Base-by-base conservation (phyloP, 768 basidiomycete species). In the Mycena pura region DNA sequence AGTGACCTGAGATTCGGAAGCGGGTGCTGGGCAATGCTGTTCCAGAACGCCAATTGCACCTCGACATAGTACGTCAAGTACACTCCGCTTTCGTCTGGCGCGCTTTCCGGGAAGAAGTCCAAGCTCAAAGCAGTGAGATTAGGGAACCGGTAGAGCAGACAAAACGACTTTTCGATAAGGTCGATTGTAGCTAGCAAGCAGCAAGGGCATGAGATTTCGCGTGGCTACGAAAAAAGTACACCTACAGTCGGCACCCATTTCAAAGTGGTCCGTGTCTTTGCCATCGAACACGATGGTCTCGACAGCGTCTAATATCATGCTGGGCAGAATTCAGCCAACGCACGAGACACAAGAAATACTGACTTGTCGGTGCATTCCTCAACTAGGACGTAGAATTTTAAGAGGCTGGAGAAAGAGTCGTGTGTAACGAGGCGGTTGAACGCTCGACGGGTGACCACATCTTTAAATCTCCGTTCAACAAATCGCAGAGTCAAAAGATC, bases 351-450 rank as follows among this genome's bases (percentile, higher is more conserved):
- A 36, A n/a, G 5, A 22, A 21, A 3, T 15, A 34, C 48, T 32
- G 28, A 57, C 55, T n/a, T 28, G 28, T 57, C 57, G 10, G 52
- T 25, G 31, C 50, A 63, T 53, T 54, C 56, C n/a, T 22, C 39
- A 7, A 57, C 2, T 25, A 63, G 17, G n/a, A 6, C 21, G 27
- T 19, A 17, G 32, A 63, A 58, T 22, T 39, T 51, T 9, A 24
- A 40, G 13, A 57, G 56, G 32, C 62, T 63, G 36, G 22, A 19
- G 4, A 32, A 24, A 11, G 27, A 32, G 32, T 63, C 62, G 45
- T 36, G 36, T 2, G 54, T 36, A 9, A 47, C 57, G n/a, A 63
- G 34, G 13, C 24, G 21, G 4, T 19, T 4, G 31, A 54, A 63
- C 6, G 51, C 62, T 1, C 9, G 22, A 19, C 45, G 51, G n/a